phyloP scores from a whole-genome alignment of 2,329 filamentous ascomycete species.

The Cladosporium austrohemisphaericum region DNA sequence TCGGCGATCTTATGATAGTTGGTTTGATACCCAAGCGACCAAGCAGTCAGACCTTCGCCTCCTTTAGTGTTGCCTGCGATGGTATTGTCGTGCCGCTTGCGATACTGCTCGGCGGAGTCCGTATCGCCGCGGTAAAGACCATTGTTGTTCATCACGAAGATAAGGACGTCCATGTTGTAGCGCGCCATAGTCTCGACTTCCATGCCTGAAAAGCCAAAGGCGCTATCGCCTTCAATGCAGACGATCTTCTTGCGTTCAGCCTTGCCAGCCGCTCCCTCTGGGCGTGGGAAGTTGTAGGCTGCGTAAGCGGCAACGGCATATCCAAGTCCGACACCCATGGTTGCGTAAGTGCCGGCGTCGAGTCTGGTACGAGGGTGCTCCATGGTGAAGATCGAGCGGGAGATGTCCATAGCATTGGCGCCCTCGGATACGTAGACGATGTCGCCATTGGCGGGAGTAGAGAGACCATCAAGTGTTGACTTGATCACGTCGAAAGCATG shows the following conservation, averaged over 20 bases:
- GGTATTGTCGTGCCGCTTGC: slow-evolving; percentile 42
- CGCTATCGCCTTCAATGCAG: slow-evolving; percentile 54
- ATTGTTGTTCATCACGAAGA: slow-evolving; percentile 42
- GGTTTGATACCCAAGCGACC: slow-evolving; percentile 48
- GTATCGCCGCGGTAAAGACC: slow-evolving; percentile 38
- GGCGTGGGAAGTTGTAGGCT: slow-evolving; percentile 48
- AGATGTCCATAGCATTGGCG: slow-evolving; percentile 61
- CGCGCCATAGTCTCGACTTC: slow-evolving; percentile 56
- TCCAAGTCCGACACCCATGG: slow-evolving; percentile 57
- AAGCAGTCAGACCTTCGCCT: slow-evolving; percentile 48
- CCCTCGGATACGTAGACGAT: slow-evolving; percentile 57
- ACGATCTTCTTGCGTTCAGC: slow-evolving; percentile 49
- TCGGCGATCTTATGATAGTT: slow-evolving; percentile 54
- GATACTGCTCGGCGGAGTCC: slow-evolving; percentile 40
- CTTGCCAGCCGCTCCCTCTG: slow-evolving; percentile 33
- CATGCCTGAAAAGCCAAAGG: slow-evolving; percentile 54
- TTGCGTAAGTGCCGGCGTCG: slow-evolving; percentile 57
- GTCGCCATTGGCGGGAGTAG: slow-evolving; percentile 42
- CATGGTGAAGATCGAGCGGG: slow-evolving; percentile 52
- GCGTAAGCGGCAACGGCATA: slow-evolving; percentile 56
- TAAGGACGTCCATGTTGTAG: slow-evolving; percentile 52
- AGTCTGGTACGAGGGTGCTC: slow-evolving; percentile 53
- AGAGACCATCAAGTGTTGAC: slow-evolving; percentile 44
- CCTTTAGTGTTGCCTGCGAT: slow-evolving; percentile 29
- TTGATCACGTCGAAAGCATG: slow-evolving; percentile 53